Evolutionary conservation across 768 basidiomycete genomes (phyloP).

Genomic region (Panellus pusillus): DNA sequence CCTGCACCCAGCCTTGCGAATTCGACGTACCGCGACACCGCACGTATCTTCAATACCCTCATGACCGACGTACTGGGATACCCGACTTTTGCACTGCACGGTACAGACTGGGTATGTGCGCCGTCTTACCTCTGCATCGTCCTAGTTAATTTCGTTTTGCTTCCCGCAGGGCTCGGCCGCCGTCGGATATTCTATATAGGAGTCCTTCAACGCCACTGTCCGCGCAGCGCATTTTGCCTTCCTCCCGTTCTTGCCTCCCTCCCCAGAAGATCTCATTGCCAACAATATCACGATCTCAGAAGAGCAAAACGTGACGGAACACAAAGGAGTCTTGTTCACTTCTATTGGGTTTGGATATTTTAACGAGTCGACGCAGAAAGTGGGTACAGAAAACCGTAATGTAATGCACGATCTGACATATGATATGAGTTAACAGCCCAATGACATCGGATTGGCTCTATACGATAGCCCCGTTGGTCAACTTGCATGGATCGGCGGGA

Average conservation of each 20-base stretch:
- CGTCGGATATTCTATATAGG: constrained; percentile 6
- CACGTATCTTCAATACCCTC: constrained; percentile 24
- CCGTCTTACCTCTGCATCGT: too few species aligned
- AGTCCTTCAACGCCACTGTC: constrained; percentile 8
- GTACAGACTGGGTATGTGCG: constrained; percentile 27
- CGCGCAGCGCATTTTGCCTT: constrained; percentile 4
- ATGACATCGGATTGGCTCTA: constrained; percentile 4
- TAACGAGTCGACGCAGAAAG: constrained; percentile 3
- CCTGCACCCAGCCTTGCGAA: constrained; percentile 3
- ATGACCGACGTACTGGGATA: constrained; percentile 28
- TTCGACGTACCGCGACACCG: constrained; percentile 25
- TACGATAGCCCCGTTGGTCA: constrained; percentile 2
- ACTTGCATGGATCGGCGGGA: not conserved
- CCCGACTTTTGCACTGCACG: constrained; percentile 21
- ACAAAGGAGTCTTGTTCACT: not conserved
- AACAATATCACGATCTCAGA: constrained; percentile 4
- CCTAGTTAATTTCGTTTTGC: not conserved
- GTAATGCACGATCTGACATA: too few species aligned
- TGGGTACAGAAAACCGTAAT: too few species aligned
- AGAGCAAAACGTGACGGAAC: not conserved
- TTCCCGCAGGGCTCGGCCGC: not conserved
- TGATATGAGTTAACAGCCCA: not conserved
- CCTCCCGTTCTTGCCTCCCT: constrained; percentile 3
- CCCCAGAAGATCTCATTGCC: not conserved
- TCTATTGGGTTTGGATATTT: constrained; percentile 1